Conservation (phyloP, 495 filamentous ascomycete genomes). For the Xylaria acuta region DNA sequence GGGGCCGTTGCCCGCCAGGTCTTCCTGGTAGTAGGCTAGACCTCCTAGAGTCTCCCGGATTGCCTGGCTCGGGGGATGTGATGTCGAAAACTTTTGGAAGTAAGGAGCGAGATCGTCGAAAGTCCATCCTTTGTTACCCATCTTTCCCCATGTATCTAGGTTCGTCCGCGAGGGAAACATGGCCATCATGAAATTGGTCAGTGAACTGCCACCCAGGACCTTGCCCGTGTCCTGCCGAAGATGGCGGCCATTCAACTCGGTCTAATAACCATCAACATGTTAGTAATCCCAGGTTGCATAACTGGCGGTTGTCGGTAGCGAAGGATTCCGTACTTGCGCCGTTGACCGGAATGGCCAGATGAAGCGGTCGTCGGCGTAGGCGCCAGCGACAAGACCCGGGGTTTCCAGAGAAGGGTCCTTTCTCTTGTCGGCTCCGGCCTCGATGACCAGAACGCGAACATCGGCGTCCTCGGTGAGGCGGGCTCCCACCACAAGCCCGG, state of each 20-base stretch:
- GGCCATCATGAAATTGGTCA: constrained; percentile 61
- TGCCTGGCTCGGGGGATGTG: constrained; percentile 35
- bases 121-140: constrained; percentile 62
- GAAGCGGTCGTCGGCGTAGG: constrained; percentile 56
- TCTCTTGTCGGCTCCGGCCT: constrained; percentile 59
- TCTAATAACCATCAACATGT: constrained; percentile 25
- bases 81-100: constrained; percentile 50
- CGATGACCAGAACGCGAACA: constrained; percentile 57
- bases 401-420: constrained; percentile 54
- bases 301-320: background rate
- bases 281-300: constrained; percentile 23
- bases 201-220: constrained; percentile 62
- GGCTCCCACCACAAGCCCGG: constrained; percentile 78
- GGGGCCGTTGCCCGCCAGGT: constrained; percentile 46
- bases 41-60: constrained; percentile 41
- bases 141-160: constrained; percentile 60
- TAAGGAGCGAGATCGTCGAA: constrained; percentile 58
- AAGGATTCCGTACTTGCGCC: constrained; percentile 50
- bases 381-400: constrained; percentile 51
- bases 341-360: constrained; percentile 61
- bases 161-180: constrained; percentile 51
- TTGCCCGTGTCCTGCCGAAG: constrained; percentile 58
- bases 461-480: constrained; percentile 53
- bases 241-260: constrained; percentile 41
- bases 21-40: constrained; percentile 43